Evolutionary conservation across 2,329 filamentous ascomycete genomes (phyloP), one percentile per base, ranked within the genome.

Genomic region (Alternaria alternata): DNA sequence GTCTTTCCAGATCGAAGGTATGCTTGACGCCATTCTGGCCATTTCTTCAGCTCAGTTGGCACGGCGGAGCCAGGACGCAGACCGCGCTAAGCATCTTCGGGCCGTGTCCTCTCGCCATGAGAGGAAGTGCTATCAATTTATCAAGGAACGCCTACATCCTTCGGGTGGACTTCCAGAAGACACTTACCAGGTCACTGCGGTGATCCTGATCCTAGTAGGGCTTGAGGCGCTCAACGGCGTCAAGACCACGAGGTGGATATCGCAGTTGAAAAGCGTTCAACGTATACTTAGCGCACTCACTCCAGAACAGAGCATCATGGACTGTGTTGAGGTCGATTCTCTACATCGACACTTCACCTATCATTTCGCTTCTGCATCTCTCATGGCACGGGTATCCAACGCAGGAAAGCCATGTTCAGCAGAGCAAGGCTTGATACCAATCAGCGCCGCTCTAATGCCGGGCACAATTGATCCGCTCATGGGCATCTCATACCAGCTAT

Each of bases 321-420:
- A 72, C 18, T 74, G 69, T 11, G 66, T 74, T 55, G 75, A 77
- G 41, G 64, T 77, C 3, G 74, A 77, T 38, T 75, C 73, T 18
- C 61, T 78, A 7, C 73, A 73, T 43, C 67, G 75, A 1, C 75
- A 78, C 61, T 77, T 77, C 52, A 78, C 75, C 7, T 78, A 78
- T 51, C 74, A 78, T 55, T 74, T 75, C 48, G 73, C 70, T 12
- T 75, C 74, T 60, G 75, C 75, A 11, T 76, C 75, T 1, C 64
- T 78, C 7, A 77, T 78, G 75, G 66, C 71, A 2, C 63, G 68
- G 32, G 72, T 77, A 1, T 69, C 72, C 14, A 64, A 65, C 24
- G 49, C 62, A 7, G 54, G 66, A 3, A 32, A 67, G 6, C 51
- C 62, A 2, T 57, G 60, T 7, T 63, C 66, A 2, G 34, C 64